Conservation (phyloP, 2,329 filamentous ascomycete genomes). For the Alternaria arborescens region DNA sequence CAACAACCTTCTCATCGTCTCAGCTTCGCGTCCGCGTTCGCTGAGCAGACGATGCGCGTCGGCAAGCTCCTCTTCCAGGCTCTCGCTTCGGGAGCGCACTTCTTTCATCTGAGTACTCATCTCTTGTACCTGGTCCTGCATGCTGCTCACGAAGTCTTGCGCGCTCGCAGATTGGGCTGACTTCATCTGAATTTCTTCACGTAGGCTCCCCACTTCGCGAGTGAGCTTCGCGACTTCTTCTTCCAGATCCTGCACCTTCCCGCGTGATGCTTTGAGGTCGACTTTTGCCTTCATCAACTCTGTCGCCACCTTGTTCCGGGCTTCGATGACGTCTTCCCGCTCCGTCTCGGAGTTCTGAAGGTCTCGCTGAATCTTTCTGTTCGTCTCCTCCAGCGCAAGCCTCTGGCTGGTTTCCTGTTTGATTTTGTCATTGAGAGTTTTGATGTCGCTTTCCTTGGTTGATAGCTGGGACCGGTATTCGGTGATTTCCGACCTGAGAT, state of each 20-base stretch:
- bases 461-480: constrained; percentile 73
- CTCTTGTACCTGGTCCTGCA: constrained; percentile 92
- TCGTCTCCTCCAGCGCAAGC: constrained; percentile 79
- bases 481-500: constrained; percentile 77
- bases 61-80: constrained; percentile 87
- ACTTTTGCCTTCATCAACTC: constrained; percentile 78
- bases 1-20: constrained; percentile 91
- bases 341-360: constrained; percentile 79
- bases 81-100: constrained; percentile 80
- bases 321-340: constrained; percentile 78
- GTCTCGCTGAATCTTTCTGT: constrained; percentile 77
- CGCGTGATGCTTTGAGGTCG: constrained; percentile 66
- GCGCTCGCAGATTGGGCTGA: constrained; percentile 84
- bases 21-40: constrained; percentile 88
- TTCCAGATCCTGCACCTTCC: constrained; percentile 76
- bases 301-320: constrained; percentile 72
- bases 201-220: constrained; percentile 71
- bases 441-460: constrained; percentile 81
- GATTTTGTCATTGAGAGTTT: constrained; percentile 79
- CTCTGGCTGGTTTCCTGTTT: constrained; percentile 76
- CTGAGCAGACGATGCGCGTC: constrained; percentile 87
- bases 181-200: constrained; percentile 85
- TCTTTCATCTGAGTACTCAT: constrained; percentile 92
- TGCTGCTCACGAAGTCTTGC: constrained; percentile 85
- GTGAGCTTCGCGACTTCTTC: constrained; percentile 74